Conservation (phyloP, 371 early-diverging fungal species). For the Batkoa obscura region DNA sequence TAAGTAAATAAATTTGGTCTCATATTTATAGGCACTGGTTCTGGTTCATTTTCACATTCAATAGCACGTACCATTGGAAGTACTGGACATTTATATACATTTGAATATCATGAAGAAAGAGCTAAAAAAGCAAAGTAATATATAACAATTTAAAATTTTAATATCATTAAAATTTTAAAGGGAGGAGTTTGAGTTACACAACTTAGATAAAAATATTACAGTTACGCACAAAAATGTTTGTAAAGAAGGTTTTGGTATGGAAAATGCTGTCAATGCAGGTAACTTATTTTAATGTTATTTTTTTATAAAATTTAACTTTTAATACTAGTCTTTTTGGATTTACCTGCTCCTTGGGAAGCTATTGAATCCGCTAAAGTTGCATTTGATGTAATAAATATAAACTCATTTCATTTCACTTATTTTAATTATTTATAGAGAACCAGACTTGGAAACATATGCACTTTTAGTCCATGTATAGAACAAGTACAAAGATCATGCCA, state of each 20-base stretch:
- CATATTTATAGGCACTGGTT: slow-evolving; percentile 57
- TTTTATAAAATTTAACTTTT: neutral
- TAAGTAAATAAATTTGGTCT: neutral
- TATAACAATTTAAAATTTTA: neutral
- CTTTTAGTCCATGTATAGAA: slow-evolving; percentile 91
- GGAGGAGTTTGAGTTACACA: slow-evolving; percentile 66
- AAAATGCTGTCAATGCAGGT: slow-evolving; percentile 53
- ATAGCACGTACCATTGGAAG: slow-evolving; percentile 74
- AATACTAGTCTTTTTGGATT: slow-evolving; percentile 68
- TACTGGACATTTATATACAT: slow-evolving; percentile 71
- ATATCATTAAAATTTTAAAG: slow-evolving; percentile 3
- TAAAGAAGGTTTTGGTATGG: slow-evolving; percentile 68
- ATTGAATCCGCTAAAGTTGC: slow-evolving; percentile 61
- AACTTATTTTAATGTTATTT: slow-evolving; percentile 3
- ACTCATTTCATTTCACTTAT: neutral
- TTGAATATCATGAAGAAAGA: slow-evolving; percentile 81
- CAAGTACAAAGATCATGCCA: slow-evolving; percentile 68
- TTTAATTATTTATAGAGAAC: slow-evolving; percentile 17
- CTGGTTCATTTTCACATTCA: slow-evolving; percentile 89
- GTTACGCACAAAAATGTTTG: slow-evolving; percentile 72
- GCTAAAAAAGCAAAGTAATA: slow-evolving; percentile 32
- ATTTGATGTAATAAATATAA: slow-evolving; percentile 24
- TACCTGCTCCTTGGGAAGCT: slow-evolving; percentile 96
- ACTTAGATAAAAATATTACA: slow-evolving; percentile 37
- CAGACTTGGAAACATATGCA: slow-evolving; percentile 64